Base-by-base conservation (phyloP, 1,284 basidiomycete species). In the Sporisorium sorghi region DNA sequence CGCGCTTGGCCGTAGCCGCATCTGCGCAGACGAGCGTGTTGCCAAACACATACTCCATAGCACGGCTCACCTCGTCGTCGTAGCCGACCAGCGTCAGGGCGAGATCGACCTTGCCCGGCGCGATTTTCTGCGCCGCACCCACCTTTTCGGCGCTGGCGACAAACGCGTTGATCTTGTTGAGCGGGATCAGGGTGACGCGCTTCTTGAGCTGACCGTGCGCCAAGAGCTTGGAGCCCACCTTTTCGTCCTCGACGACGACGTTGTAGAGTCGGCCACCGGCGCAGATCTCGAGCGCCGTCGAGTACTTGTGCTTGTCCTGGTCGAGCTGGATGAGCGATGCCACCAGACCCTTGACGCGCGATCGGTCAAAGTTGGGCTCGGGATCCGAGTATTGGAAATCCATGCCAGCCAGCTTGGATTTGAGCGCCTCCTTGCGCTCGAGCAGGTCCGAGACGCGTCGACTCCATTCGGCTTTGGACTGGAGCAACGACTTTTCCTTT, bases 41-140 rank as follows among this genome's bases (percentile, higher is more conserved):
- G 58, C 93, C 92, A 84, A 99, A 99, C 10, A 97, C 95, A 84
- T 91, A 98, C 37, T 91, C 88, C 90, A 99, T 95, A 10, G 97
- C 97, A 35, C 89, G 90, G 15, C 90, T 88, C 24, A 99, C 92
- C 55, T 96, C 92, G 5, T 90, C 86, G n/a, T 91, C 88, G 85
- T 93, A 97, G 7, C 91, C 91, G 28, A 99, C 90, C 6, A 99
- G 89, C 23, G 91, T 91, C 24, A 99, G 88, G 0, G 97, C 97
- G 17, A 92, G 89, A 58, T 91, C 89, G 1, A 92, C 94, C 84
- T 93, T 93, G 55, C 91, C 92, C 2, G 77, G 77, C 10, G 93
- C 92, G n/a, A 95, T 83, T 32, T 88, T 87, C 40, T 91, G 87
- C 0, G 94, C 94, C 0, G 90, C 89, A 30, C 89, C 87, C 1